Conservation (phyloP, 2,329 filamentous ascomycete genomes). For the Beauveria varroae region DNA sequence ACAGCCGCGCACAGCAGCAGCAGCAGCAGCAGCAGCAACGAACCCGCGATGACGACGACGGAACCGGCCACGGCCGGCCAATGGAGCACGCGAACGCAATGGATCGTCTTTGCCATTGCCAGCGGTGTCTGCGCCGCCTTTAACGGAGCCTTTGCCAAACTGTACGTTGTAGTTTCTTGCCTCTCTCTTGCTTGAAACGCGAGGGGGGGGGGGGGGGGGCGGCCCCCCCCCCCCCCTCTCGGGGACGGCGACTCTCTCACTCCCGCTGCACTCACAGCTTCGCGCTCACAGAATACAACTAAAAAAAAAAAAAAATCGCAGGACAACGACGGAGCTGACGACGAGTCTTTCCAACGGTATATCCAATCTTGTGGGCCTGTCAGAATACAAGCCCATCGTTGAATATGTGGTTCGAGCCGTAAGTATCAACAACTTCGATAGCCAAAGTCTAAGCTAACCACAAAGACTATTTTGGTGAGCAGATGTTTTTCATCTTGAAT, state of each 20-base stretch:
- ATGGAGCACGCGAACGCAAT: conserved; percentile 36
- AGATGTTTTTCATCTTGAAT: conserved; percentile 71
- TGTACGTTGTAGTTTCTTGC: conserved; percentile 42
- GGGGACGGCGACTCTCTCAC: too few species aligned
- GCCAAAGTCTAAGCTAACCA: conserved; percentile 2
- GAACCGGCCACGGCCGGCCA: conserved; percentile 1
- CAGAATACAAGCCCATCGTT: conserved; percentile 32
- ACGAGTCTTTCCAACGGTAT: conserved; percentile 38
- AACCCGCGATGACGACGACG: background rate
- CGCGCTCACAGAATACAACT: too few species aligned
- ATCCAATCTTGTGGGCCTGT: conserved; percentile 37
- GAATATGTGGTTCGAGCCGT: conserved; percentile 44
- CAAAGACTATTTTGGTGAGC: background rate
- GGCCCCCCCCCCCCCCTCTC: too few species aligned
- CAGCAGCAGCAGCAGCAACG: too few species aligned
- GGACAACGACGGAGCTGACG: conserved; percentile 51
- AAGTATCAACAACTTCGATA: conserved; percentile 25
- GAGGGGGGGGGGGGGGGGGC: too few species aligned
- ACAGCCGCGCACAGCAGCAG: background rate
- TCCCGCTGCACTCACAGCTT: background rate
- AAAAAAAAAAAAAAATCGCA: conserved; percentile 17
- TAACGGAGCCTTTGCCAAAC: conserved; percentile 77
- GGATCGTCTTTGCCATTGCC: conserved; percentile 63
- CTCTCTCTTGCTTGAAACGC: too few species aligned
- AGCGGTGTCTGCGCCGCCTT: conserved; percentile 73